Base-by-base conservation (phyloP, 2,329 filamentous ascomycete species). In the Penicillium sp. region DNA sequence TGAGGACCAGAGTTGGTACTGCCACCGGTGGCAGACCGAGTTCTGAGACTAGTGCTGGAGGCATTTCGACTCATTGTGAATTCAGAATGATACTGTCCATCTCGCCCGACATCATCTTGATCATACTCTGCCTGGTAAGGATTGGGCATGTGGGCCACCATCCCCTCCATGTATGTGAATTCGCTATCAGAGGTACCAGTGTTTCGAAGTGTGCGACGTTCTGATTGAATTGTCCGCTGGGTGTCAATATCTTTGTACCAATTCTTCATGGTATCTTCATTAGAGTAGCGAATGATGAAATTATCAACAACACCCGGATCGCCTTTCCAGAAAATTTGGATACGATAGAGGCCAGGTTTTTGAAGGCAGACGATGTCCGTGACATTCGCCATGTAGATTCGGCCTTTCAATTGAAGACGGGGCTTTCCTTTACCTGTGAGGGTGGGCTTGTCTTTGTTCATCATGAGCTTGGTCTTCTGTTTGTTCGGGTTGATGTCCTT, bases 371-470 rank as follows among this genome's bases (percentile, higher is more conserved):
- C 79, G n/a, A 96, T 87, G 70, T 96, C 90, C 36, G 92, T 97
- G 49, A 99, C 93, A 67, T 99, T 99, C 62, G 92, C 91, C 92
- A 99, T 97, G 76, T 96, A 97, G 65, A 99, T 99, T 47, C 94
- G 85, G 36, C 94, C 94, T 74, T 99, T 99, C 28, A 99, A 81
- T 73, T 96, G 92, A 56, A 97, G 80, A 61, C 82, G 83, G 26
- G 80, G 76, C 73, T 93, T 96, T 39, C 87, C 88, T 64, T 84
- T 88, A 69, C 84, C 86, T 70, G 85, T 89, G 52, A 84, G 81
- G 15, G 78, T 66, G 16, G 78, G 86, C 68, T 90, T 93, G 51
- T 90, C 89, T 70, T 88, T 90, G 70, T 72, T 72, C 53, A 74
- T 70, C 52, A 81, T 79, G 61, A 84, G 75, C 62, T 84, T 83